Percentiles rank a stretch among this genome's conserved stretches.
Conservation (phyloP, 257 asterid genomes). For the Capsicum pubescens region DNA sequence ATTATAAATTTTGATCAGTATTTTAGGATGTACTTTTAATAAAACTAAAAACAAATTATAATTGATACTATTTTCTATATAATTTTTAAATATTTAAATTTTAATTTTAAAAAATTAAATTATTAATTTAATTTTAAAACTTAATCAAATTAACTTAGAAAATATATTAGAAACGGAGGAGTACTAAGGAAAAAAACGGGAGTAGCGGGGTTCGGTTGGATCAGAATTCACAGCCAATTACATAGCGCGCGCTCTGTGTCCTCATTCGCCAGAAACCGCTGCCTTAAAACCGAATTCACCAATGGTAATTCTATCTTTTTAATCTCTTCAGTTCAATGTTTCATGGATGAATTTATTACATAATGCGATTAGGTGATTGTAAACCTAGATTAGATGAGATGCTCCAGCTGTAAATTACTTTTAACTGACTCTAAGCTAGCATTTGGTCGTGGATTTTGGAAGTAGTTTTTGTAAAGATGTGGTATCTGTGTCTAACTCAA, state of each 20-base stretch:
- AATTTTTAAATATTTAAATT: too few relatives aligned
- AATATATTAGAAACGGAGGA: too few relatives aligned
- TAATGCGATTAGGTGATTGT: not conserved
- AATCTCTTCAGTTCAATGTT: not conserved
- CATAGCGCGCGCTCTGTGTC: not conserved
- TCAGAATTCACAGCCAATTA: not conserved
- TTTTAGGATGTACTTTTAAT: too few relatives aligned
- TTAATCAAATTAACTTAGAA: too few relatives aligned
- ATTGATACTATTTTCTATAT: too few relatives aligned
- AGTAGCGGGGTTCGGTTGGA: not conserved
- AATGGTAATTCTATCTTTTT: slow-evolving; percentile 12
- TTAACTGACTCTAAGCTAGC: not conserved
- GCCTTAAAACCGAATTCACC: not conserved
- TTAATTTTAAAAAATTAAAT: too few relatives aligned
- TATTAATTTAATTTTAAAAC: too few relatives aligned
- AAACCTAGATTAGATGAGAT: not conserved
- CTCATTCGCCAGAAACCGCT: too few relatives aligned
- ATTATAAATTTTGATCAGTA: too few relatives aligned
- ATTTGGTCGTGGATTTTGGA: not conserved
- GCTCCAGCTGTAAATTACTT: not conserved
- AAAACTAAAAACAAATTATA: too few relatives aligned
- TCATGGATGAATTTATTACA: not conserved
- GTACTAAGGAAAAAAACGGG: too few relatives aligned
- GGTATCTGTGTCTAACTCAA: too few relatives aligned
- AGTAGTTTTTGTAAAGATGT: not conserved